phyloP scores from a whole-genome alignment of 768 basidiomycete species.

The Coprinopsis marcescibilis region DNA sequence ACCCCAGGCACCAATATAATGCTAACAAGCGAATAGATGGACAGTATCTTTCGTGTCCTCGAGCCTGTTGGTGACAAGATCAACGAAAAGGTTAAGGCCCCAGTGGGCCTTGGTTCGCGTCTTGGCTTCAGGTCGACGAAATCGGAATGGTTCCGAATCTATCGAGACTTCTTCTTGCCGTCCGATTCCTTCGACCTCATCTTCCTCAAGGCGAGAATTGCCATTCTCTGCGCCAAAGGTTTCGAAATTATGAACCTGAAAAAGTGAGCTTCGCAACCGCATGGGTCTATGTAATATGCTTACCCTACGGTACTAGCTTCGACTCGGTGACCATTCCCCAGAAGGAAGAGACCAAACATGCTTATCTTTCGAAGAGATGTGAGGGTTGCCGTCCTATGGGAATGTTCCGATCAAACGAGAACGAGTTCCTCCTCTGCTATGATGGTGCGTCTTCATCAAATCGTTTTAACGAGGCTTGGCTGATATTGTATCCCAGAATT shows the following conservation, averaged over 20 bases:
- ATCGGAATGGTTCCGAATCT: conserved; percentile 89
- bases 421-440: conserved; percentile 89
- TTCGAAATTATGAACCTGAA: conserved; percentile 97
- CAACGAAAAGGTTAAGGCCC: conserved; percentile 61
- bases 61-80: conserved; percentile 90
- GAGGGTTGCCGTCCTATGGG: conserved; percentile 80
- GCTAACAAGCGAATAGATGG: conserved; percentile 33
- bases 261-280: conserved; percentile 52
- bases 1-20: not conserved
- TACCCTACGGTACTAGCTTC: conserved; percentile 40
- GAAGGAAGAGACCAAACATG: conserved; percentile 56
- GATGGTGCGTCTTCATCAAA: conserved; percentile 48
- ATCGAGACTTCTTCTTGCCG: conserved; percentile 83
- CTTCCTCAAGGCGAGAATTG: conserved; percentile 88
- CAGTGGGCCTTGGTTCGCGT: conserved; percentile 57
- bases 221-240: conserved; percentile 85
- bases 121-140: conserved; percentile 60
- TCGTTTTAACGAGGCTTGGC: not conserved
- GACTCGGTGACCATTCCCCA: conserved; percentile 87
- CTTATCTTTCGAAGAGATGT: conserved; percentile 70
- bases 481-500: conserved; percentile 50
- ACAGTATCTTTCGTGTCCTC: conserved; percentile 88
- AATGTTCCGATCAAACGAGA: conserved; percentile 84
- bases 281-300: not conserved
- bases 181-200: conserved; percentile 84